Base-by-base conservation (phyloP, 208 protist species). In the Crithidia acanthocephali region DNA sequence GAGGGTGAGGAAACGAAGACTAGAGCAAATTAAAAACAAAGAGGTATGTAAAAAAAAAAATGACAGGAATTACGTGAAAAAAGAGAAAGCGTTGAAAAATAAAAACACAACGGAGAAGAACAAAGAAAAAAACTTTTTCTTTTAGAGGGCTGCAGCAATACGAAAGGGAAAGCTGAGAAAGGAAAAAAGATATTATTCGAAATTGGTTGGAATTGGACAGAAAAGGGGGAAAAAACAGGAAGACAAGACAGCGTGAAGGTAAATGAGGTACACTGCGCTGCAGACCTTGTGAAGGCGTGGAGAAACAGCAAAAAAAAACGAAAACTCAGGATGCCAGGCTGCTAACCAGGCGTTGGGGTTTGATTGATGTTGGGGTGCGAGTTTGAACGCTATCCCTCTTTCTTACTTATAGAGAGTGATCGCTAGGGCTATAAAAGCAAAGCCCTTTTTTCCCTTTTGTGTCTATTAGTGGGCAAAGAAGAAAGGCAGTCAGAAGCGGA, bases 161-260 rank as follows among this genome's bases (percentile, higher is more conserved):
- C 35, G 5, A 40, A 40, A 40, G 35, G 11, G 35, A 40, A 13
- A 40, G 35, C 35, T 13, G 11, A 40, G 35, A 40, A n/a, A n/a
- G n/a, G n/a, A n/a, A n/a, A n/a, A n/a, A n/a, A n/a, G n/a, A n/a
- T n/a, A 53, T 45, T 40, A 53, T 53, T 25, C 48, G 48, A 25
- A 53, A 53, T 53, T 53, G 48, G 48, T 53, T 30, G 48, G 25
- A 30, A 30, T 30, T 30, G 48, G 7, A 15, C 2, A 32, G 56
- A 66, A 30, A n/a, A 68, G 45, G 20, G 33, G 16, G 30, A 56
- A 37, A 66, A 42, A 53, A 53, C 23, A 5, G n/a, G 60, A 28
- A 66, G 23, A 16, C 44, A 37, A 40, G 51, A 52, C 11, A 30
- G 37, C 68, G 25, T 64, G 33, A 57, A n/a, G 44, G 9, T 6